These are phyloP conservation scores for Prinsepia uniflora DNA, from an alignment of 306 rosid genomes.

Conservation along the genomic window DNA sequence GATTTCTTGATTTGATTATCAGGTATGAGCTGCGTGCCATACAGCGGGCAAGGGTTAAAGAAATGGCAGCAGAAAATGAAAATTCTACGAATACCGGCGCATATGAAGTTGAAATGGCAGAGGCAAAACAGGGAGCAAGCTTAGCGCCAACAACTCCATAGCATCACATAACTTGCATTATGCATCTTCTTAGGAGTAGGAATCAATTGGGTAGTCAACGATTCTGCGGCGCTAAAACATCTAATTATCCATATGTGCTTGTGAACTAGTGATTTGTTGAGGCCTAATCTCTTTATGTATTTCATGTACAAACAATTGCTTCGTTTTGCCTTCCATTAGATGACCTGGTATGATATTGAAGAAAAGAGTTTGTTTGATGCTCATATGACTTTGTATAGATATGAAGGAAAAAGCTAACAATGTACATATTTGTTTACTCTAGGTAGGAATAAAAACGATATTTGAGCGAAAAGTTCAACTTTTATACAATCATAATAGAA, in stretches of 20 bases:
- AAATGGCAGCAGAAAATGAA: conserved; percentile 51
- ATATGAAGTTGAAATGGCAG: conserved; percentile 79
- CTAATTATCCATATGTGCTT: background rate
- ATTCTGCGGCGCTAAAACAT: background rate
- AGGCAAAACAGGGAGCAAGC: conserved; percentile 41
- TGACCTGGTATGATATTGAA: too few species aligned
- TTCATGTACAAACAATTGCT: background rate
- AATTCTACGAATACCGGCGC: conserved; percentile 44
- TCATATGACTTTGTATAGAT: too few species aligned
- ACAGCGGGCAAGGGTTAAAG: conserved; percentile 51
- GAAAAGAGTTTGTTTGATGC: too few species aligned
- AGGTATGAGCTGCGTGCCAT: conserved; percentile 76
- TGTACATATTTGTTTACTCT: too few species aligned
- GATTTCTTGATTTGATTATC: conserved; percentile 23
- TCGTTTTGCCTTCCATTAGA: too few species aligned
- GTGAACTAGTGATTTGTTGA: background rate
- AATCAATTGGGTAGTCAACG: background rate
- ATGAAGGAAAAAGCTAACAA: too few species aligned
- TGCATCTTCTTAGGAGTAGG: conserved; percentile 7
- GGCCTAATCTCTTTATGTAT: background rate
- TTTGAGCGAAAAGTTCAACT: too few species aligned
- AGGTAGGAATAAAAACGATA: too few species aligned
- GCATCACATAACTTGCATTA: conserved; percentile 16
- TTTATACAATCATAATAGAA: too few species aligned
- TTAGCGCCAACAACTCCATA: conserved; percentile 37